Percentiles rank a stretch among this genome's conserved stretches.
These are phyloP conservation scores for Fusarium sp. DNA, from an alignment of 2,329 filamentous ascomycete genomes.

Conservation along the genomic window DNA sequence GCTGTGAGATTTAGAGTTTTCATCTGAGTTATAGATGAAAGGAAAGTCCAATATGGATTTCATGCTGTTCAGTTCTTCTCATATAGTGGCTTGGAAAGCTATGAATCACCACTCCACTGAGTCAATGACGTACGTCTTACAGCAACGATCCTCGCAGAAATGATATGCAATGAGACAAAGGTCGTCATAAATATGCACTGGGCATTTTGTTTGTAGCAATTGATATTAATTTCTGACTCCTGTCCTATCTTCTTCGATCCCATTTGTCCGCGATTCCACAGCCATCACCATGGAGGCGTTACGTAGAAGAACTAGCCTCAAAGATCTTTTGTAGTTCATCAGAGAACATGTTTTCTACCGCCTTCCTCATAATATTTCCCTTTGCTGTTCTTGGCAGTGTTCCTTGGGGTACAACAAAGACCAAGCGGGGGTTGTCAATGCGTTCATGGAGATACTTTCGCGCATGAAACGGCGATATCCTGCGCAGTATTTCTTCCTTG, in stretches of 20 bases:
- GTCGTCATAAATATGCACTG: background rate
- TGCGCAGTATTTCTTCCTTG: background rate
- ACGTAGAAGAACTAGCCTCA: fast-evolving
- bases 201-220: fast-evolving
- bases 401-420: background rate
- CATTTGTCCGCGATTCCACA: fast-evolving
- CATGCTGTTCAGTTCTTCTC: background rate
- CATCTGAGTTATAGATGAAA: background rate
- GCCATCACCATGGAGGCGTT: fast-evolving
- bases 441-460: background rate
- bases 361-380: background rate
- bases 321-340: background rate
- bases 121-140: constrained; percentile 17
- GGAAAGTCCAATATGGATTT: fast-evolving
- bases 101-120: constrained; percentile 23
- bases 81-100: background rate
- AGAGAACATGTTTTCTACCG: background rate
- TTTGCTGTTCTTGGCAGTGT: background rate
- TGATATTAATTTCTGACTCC: too few relatives aligned
- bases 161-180: background rate
- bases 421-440: background rate
- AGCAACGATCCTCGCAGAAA: background rate
- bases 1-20: background rate
- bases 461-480: background rate
- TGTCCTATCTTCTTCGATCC: background rate